Evolutionary conservation across 2,329 filamentous ascomycete genomes (phyloP), one percentile per base, ranked within the genome.

Genomic region (Colletotrichum liriopes): DNA sequence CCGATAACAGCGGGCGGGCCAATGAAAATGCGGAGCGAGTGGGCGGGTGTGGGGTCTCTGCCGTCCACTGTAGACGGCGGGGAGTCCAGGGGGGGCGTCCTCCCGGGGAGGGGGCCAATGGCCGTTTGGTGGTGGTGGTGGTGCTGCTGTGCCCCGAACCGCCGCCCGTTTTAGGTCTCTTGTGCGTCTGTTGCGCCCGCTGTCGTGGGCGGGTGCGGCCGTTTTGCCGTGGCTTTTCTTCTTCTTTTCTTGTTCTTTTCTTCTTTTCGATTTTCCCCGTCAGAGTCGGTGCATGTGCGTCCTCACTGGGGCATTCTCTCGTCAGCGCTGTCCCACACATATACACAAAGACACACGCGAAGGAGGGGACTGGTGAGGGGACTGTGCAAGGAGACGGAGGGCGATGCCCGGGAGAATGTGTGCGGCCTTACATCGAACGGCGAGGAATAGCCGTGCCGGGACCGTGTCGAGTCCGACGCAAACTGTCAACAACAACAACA

Each of bases 161-260:
- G 29, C 45, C 45, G 52, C 65, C 65, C 45, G 58, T 60, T 68
- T 49, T 54, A 58, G 68, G 59, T 59, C 49, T 52, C 51, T 68
- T 58, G 56, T 62, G 65, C 65, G 69, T 69, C 65, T 69, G 58
- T 64, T 72, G 69, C 69, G 69, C 69, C 69, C 69, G 69, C 65
- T 68, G 64, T 14, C 32, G 43, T 63, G 67, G 58, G 65, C 58
- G 45, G 51, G 54, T 69, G 69, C 65, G 65, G 69, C 52, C 52
- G 51, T 65, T 14, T 23, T 11, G 32, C 20, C n/a, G 18, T 37
- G 18, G 29, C 11, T 37, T 35, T 61, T 51, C 35, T 3, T 9
- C 20, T 26, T 20, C 5, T 37, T 9, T 23, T 23, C 49, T 29
- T 16, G 8, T 11, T 32, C n/a, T 12, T 26, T 20, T 35, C 23